Percentiles rank a stretch among this genome's conserved stretches.
Conservation (phyloP, 148 eudicot species). For the Rhododendron ferrugineum region DNA sequence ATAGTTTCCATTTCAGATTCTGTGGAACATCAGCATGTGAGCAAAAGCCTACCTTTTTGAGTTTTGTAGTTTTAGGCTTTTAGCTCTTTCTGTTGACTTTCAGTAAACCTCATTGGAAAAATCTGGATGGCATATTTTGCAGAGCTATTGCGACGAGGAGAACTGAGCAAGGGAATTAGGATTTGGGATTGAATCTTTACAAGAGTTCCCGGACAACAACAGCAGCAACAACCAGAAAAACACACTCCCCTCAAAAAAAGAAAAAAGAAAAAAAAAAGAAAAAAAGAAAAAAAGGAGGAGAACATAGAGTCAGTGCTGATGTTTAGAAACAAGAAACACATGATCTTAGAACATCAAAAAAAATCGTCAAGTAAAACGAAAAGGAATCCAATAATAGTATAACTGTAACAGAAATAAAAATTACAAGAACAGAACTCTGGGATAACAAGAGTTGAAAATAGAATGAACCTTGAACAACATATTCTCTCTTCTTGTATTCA, state of each 20-base stretch:
- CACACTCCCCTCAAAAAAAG: not conserved
- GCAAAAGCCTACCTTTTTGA: not conserved
- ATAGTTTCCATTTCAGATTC: not conserved
- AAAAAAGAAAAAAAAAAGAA: too few relatives aligned
- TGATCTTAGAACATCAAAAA: not conserved
- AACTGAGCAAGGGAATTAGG: not conserved
- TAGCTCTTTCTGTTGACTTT: not conserved
- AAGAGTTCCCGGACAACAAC: not conserved
- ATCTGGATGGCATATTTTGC: not conserved
- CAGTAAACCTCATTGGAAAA: not conserved
- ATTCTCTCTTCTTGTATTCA: constrained; percentile 18
- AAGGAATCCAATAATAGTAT: constrained; percentile 24
- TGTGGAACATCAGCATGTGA: not conserved
- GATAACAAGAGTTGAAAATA: not conserved
- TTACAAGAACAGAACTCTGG: not conserved
- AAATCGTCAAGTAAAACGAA: not conserved
- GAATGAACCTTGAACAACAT: constrained; percentile 7
- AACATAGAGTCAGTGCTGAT: not conserved
- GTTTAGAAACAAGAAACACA: constrained; percentile 4
- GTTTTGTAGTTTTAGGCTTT: not conserved
- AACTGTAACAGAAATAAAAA: constrained; percentile 3
- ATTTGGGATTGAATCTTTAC: not conserved
- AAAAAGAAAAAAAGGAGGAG: too few relatives aligned
- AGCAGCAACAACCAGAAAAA: not conserved
- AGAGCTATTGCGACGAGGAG: not conserved